phyloP scores from a whole-genome alignment of 768 basidiomycete species.

The Russula sp. region DNA sequence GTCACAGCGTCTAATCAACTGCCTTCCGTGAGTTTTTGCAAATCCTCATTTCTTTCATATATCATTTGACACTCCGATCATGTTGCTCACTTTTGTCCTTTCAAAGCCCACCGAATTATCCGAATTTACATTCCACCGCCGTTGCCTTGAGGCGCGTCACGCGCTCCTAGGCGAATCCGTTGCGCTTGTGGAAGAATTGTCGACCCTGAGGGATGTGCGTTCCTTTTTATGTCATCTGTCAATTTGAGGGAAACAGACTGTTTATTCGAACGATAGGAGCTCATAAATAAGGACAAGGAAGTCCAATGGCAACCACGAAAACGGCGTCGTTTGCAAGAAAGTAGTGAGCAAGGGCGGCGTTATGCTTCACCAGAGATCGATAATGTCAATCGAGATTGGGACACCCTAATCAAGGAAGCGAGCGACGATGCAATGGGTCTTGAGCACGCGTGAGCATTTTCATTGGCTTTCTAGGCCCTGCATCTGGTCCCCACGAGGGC shows the following conservation, averaged over 20 bases:
- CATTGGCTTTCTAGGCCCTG: conserved; percentile 35
- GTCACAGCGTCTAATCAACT: conserved; percentile 61
- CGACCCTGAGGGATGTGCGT: conserved; percentile 63
- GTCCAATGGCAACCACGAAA: conserved; percentile 26
- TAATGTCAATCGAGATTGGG: conserved; percentile 29
- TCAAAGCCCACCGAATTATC: conserved; percentile 39
- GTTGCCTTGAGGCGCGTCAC: conserved; percentile 47
- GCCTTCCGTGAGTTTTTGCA: conserved; percentile 49
- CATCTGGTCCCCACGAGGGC: conserved; percentile 6
- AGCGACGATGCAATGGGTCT: conserved; percentile 25
- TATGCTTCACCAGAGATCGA: conserved; percentile 25
- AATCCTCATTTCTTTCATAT: neutral
- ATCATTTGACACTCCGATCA: conserved; percentile 31
- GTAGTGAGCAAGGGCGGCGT: conserved; percentile 20
- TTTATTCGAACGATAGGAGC: conserved; percentile 18
- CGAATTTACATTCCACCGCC: conserved; percentile 35
- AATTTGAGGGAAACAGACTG: conserved; percentile 12
- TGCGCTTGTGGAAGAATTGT: conserved; percentile 62
- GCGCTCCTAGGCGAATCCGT: conserved; percentile 60
- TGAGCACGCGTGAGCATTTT: conserved; percentile 29
- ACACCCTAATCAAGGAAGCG: conserved; percentile 23
- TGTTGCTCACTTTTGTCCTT: conserved; percentile 32
- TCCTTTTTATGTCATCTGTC: conserved; percentile 18
- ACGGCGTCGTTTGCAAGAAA: conserved; percentile 26
- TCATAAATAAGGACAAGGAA: conserved; percentile 18